Evolutionary conservation across 192 early-diverging fungal species (phyloP), one percentile per base, ranked within the genome.

Genomic region (Coemansia sp.): DNA sequence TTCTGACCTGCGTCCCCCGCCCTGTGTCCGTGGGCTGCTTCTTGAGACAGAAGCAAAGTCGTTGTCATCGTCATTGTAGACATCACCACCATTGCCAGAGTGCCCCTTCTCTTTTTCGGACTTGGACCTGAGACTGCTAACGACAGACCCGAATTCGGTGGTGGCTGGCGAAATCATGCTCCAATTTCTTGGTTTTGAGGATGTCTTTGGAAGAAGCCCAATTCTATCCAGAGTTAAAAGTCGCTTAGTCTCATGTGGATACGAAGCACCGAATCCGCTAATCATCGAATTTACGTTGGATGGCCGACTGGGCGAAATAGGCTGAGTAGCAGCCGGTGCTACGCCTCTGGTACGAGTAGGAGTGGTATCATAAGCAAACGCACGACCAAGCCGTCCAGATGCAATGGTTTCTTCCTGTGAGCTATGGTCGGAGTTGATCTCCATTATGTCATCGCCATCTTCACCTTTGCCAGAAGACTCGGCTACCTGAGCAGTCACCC

Each of bases 341-440:
- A 25, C 7, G 29, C 48, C 48, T 11, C 8, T 55, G 10, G 52
- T 20, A 1, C 1, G 33, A 17, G 28, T 38, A 25, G 33, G 36
- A 38, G 36, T 38, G 10, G 10, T 10, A 7, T 38, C 36, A 10
- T 10, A 38, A 38, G 36, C 4, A 38, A 38, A 10, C 4, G 36
- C 5, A 38, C 5, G 10, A 38, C 4, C 0, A 25, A 48, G 50
- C 8, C 50, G 54, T 7, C 57, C 69, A 16, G 40, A 33, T 7
- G 49, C 49, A 17, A 56, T 25, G 5, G 3, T 32, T 42, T 75
- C 73, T 2, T 70, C 68, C 12, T 63, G 67, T 2, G 64, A 69
- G 55, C 64, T 70, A n/a, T 70, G 49, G 7, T 67, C 73, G 11
- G 64, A 66, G 40, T 67, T 22, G 5, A 76, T 76, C 48, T 70